Base-by-base conservation (phyloP, 495 filamentous ascomycete genomes). In the Lophiotrema nucula region DNA sequence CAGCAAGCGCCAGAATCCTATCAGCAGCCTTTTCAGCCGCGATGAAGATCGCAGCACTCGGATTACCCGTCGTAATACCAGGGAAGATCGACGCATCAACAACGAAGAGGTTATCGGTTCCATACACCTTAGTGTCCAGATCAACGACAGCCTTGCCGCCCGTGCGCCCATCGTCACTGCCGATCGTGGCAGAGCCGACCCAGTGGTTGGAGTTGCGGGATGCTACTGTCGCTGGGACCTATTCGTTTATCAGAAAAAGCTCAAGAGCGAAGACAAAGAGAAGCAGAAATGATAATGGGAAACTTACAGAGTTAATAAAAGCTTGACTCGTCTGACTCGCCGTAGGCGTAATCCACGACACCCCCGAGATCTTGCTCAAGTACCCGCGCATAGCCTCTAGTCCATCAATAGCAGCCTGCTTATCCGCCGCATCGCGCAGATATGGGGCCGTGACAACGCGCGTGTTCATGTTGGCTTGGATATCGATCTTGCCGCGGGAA, bases 121-220 rank as follows among this genome's bases (percentile, higher is more conserved):
- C 86, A 51, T 85, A 89, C 33, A 88, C 85, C 69, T 81, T 81
- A 53, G 83, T 78, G 73, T 87, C 77, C 27, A 77, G 73, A 58
- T 89, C 86, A 15, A 89, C 86, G 22, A 89, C 86, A 13, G 81
- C 75, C 12, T 80, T 80, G 42, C 86, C 85, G 23, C 74, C 74
- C 51, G 74, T 71, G 18, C 82, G 79, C n/a, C 86, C 86, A 62
- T 85, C 82, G 66, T 88, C 83, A 18, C 69, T 68, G 38, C 86
- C 86, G 58, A 90, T 74, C 74, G 84, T 88, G 50, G 72, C 72
- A 31, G 76, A 77, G 26, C 78, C 79, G 57, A 84, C 76, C 84
- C 86, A 89, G 76, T 89, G 87, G 70, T 86, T 88, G 56, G 85
- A 75, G 18, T 81, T 72, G 15, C 81, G 80, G 12, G 58, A 45